Conservation (phyloP, 1,139 yeast genomes). For the Hyphopichia buzzinii region DNA sequence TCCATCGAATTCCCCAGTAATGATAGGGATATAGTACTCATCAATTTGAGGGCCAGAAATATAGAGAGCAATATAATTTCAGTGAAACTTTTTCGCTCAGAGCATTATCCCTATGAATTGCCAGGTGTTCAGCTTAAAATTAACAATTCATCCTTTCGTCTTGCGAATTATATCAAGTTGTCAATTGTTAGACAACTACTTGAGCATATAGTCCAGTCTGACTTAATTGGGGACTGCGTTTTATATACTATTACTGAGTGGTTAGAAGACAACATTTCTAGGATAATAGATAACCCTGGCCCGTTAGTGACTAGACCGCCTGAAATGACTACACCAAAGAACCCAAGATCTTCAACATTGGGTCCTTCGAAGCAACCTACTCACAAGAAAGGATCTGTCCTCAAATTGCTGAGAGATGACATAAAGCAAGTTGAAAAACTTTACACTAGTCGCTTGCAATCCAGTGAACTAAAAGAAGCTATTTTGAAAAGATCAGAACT, state of each 20-base stretch:
- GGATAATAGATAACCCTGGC: constrained; percentile 71
- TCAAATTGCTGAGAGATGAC: constrained; percentile 11
- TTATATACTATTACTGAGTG: constrained; percentile 68
- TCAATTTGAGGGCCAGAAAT: constrained; percentile 32
- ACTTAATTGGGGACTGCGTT: constrained; percentile 66
- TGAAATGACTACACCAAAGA: neutral
- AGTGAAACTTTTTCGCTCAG: constrained; percentile 51
- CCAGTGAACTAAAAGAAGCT: constrained; percentile 17
- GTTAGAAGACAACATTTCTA: constrained; percentile 61
- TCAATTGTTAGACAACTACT: constrained; percentile 55
- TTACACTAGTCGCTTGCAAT: constrained; percentile 15
- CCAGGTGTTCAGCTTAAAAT: constrained; percentile 65
- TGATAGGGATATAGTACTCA: constrained; percentile 25
- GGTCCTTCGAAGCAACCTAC: constrained; percentile 1
- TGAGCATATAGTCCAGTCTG: constrained; percentile 35
- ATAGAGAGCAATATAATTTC: constrained; percentile 33
- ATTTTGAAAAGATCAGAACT: constrained; percentile 45
- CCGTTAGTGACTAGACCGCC: constrained; percentile 50
- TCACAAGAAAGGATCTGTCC: neutral
- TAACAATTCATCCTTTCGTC: constrained; percentile 39
- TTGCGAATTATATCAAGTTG: constrained; percentile 75
- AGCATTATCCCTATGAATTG: constrained; percentile 53
- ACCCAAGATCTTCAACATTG: too few species aligned
- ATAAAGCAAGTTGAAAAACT: constrained; percentile 21
- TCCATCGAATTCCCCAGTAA: constrained; percentile 17